These are phyloP conservation scores for Naganishia friedmannii DNA, from an alignment of 768 basidiomycete genomes.

Conservation along the genomic window DNA sequence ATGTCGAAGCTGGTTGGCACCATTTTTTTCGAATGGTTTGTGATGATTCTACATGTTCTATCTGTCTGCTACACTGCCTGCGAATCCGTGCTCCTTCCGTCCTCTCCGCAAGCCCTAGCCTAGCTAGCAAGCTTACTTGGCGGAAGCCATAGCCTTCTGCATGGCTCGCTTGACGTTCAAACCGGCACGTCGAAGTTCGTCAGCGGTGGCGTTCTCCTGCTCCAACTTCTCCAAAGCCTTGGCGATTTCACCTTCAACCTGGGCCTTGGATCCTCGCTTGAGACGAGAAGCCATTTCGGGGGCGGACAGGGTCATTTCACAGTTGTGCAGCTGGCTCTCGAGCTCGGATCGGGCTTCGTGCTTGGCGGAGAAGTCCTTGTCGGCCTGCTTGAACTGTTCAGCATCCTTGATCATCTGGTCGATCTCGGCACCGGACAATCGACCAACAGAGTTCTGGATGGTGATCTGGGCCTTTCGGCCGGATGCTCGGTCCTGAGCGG, in stretches of 20 bases:
- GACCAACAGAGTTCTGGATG: conserved; percentile 99
- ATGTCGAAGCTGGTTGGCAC: conserved; percentile 10
- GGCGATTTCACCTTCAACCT: conserved; percentile 96
- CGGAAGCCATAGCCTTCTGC: conserved; percentile 73
- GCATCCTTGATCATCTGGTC: conserved; percentile 99
- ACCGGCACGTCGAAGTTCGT: conserved; percentile 94
- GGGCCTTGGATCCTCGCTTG: conserved; percentile 90
- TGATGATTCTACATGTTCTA: conserved; percentile 23
- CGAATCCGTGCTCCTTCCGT: background rate
- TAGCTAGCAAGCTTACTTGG: conserved; percentile 41
- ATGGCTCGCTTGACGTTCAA: conserved; percentile 92
- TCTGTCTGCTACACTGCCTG: conserved; percentile 24
- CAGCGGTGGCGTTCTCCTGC: conserved; percentile 87
- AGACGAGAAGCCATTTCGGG: conserved; percentile 98
- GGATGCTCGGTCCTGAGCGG: conserved; percentile 95
- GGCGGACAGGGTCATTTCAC: conserved; percentile 91
- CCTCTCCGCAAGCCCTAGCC: background rate
- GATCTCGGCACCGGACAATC: conserved; percentile 94
- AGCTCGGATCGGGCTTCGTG: conserved; percentile 98
- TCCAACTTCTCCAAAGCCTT: conserved; percentile 97
- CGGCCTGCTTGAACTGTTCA: conserved; percentile 64
- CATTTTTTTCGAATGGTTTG: conserved; percentile 6
- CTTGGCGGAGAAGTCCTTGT: conserved; percentile 93
- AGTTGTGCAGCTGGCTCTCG: conserved; percentile 95
- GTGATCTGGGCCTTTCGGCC: conserved; percentile 95